These are phyloP conservation scores for Suillus subluteus DNA, from an alignment of 768 basidiomycete genomes.

Conservation along the genomic window DNA sequence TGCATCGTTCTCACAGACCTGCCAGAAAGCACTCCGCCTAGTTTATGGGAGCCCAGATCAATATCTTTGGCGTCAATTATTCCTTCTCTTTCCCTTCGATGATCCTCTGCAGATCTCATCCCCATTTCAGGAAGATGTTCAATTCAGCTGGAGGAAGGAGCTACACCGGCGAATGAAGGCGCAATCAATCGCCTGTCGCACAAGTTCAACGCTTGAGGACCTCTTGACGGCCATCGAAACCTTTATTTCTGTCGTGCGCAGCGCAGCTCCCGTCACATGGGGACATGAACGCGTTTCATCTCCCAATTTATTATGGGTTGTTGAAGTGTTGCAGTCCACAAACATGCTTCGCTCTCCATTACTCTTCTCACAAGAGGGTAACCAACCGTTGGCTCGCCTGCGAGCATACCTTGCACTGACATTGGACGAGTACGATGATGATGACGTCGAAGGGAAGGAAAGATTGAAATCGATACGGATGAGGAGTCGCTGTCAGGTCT, in stretches of 20 bases:
- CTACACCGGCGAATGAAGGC: conserved; percentile 48
- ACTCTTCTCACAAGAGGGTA: conserved; percentile 17
- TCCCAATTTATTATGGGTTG: conserved; percentile 50
- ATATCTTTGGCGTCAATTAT: conserved; percentile 72
- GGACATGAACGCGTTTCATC: conserved; percentile 36
- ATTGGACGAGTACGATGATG: conserved; percentile 38
- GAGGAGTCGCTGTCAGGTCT: conserved; percentile 59
- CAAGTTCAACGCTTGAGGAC: conserved; percentile 29
- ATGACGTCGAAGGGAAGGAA: conserved; percentile 26
- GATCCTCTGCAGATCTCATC: conserved; percentile 51
- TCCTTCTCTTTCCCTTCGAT: conserved; percentile 62
- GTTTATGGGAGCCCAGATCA: conserved; percentile 55
- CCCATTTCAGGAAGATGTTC: conserved; percentile 16
- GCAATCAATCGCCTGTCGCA: conserved; percentile 32
- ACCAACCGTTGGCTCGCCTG: conserved; percentile 46
- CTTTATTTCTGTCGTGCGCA: conserved; percentile 44
- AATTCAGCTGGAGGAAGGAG: conserved; percentile 39
- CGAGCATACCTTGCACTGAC: conserved; percentile 53
- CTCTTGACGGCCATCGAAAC: conserved; percentile 40
- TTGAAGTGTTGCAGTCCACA: conserved; percentile 43
- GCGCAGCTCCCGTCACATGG: conserved; percentile 34
- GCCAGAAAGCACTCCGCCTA: conserved; percentile 48
- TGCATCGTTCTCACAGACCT: conserved; percentile 60
- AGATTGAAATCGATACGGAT: conserved; percentile 42
- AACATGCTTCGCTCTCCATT: conserved; percentile 35